phyloP scores from a whole-genome alignment of 2,329 filamentous ascomycete species.

The Fusarium phyllophilum region DNA sequence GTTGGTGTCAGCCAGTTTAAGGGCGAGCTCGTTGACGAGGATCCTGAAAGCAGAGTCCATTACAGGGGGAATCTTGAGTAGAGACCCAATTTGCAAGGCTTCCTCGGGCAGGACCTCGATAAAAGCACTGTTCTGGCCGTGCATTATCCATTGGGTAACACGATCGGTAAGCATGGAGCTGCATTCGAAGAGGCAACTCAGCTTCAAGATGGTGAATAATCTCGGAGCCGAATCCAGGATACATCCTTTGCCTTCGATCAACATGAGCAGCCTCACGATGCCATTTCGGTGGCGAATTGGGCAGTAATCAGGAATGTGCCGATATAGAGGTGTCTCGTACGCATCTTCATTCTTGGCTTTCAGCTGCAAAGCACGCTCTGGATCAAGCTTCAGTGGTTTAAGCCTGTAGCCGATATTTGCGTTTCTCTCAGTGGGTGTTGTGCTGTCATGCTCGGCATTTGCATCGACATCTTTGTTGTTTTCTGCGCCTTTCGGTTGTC shows the following conservation, averaged over 20 bases:
- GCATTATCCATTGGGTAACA: slow-evolving; percentile 68
- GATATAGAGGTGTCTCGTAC: slow-evolving; percentile 45
- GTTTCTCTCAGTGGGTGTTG: background rate
- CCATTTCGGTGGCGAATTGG: slow-evolving; percentile 69
- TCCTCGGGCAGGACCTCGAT: slow-evolving; percentile 72
- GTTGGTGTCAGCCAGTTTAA: slow-evolving; percentile 52
- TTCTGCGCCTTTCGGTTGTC: background rate
- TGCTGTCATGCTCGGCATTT: background rate
- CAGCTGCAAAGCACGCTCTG: slow-evolving; percentile 30
- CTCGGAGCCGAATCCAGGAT: slow-evolving; percentile 72
- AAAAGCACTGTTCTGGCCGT: slow-evolving; percentile 64
- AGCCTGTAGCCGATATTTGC: background rate
- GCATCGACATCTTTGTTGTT: background rate
- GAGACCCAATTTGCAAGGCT: slow-evolving; percentile 65
- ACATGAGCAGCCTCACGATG: slow-evolving; percentile 70
- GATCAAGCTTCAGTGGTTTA: background rate
- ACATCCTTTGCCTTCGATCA: slow-evolving; percentile 64
- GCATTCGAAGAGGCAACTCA: slow-evolving; percentile 70
- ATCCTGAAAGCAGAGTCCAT: slow-evolving; percentile 65
- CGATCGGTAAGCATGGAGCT: slow-evolving; percentile 56
- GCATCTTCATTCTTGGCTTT: slow-evolving; percentile 34
- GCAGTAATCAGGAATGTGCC: slow-evolving; percentile 68
- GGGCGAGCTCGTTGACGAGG: slow-evolving; percentile 70
- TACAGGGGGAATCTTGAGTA: slow-evolving; percentile 55
- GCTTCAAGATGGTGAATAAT: slow-evolving; percentile 72